Conservation (phyloP, 257 asterid genomes). For the Nicotiana attenuata region DNA sequence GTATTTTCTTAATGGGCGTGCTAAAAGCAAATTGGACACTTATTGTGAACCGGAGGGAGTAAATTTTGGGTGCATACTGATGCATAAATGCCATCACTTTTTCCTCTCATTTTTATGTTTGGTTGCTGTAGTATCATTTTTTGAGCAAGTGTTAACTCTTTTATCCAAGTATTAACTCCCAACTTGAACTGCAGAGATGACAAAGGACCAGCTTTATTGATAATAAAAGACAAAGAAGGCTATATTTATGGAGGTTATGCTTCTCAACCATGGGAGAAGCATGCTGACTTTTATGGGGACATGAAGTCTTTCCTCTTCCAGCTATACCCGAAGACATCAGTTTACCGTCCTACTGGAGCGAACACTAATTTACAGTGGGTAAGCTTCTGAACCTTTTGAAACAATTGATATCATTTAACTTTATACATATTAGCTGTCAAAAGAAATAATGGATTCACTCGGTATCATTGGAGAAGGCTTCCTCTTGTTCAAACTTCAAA, state of each 20-base stretch:
- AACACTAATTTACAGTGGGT: slow-evolving; percentile 92
- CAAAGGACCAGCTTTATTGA: slow-evolving; percentile 63
- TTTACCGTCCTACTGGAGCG: slow-evolving; percentile 82
- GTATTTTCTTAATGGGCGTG: no score
- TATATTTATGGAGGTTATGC: slow-evolving; percentile 89
- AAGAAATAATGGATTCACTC: background rate
- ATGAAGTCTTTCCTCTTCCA: slow-evolving; percentile 82
- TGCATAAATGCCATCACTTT: background rate
- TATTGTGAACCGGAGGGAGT: no score
- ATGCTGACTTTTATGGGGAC: slow-evolving; percentile 78
- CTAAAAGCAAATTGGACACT: no score
- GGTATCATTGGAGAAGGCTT: background rate
- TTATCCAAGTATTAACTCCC: slow-evolving; percentile 16
- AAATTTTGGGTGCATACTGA: background rate
- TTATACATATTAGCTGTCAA: background rate
- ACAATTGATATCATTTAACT: background rate
- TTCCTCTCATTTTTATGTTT: background rate
- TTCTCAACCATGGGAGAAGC: slow-evolving; percentile 96
- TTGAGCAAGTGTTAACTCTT: background rate
- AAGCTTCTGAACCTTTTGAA: slow-evolving; percentile 21
- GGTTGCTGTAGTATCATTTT: background rate
- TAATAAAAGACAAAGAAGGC: slow-evolving; percentile 82
- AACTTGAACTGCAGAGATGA: slow-evolving; percentile 59
- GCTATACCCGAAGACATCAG: slow-evolving; percentile 71
- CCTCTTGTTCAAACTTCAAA: background rate